phyloP scores from a whole-genome alignment of 768 basidiomycete genomes.

The Gymnopilus junonius region DNA sequence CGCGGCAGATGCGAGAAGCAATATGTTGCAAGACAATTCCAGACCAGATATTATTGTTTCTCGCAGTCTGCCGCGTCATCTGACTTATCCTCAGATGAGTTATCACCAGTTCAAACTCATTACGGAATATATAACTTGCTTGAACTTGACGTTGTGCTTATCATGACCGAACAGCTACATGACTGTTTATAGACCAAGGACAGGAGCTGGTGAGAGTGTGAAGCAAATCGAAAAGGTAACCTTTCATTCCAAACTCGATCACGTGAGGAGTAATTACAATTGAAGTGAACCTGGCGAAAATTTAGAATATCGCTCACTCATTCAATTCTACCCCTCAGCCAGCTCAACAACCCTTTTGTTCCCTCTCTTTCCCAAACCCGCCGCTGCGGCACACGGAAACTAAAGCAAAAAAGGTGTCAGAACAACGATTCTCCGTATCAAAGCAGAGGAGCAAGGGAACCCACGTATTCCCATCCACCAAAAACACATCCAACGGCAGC shows the following conservation, averaged over 20 bases:
- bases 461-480: conserved; percentile 86
- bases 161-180: background rate
- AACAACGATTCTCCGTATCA: conserved; percentile 1
- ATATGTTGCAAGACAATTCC: background rate
- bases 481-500: conserved; percentile 76
- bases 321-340: conserved; percentile 78
- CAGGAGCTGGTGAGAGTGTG: background rate
- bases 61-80: too few species aligned
- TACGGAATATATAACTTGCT: background rate
- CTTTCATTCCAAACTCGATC: background rate
- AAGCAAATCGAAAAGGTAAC: background rate
- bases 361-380: conserved; percentile 89
- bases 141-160: background rate
- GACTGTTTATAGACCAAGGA: background rate
- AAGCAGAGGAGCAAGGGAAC: conserved; percentile 36
- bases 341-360: conserved; percentile 78
- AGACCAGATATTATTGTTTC: background rate
- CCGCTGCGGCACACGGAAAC: conserved; percentile 82
- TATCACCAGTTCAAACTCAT: background rate
- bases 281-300: background rate
- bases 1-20: too few species aligned
- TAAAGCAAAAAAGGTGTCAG: conserved; percentile 27
- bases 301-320: conserved; percentile 25
- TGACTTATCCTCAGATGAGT: too few species aligned
- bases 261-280: background rate